Base-by-base conservation (phyloP, 345 rosid species). In the Rhodomyrtus tomentosa region DNA sequence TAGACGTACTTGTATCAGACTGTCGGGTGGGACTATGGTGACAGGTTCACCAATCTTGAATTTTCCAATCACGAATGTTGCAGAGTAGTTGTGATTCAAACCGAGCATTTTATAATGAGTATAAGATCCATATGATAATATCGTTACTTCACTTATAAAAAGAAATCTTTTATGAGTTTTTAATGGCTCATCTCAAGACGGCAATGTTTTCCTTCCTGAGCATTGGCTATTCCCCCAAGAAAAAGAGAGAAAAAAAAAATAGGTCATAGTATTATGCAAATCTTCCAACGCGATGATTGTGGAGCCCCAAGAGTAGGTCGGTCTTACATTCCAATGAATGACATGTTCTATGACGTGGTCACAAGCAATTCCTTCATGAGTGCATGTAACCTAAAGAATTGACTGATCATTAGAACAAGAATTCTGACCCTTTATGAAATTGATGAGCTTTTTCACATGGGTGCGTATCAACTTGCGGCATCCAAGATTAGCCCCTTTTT, bases 11-110 rank as follows among this genome's bases (percentile, higher is more conserved):
- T 68, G 9, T 18, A 18, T 68, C 6, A 18, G 18, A 62, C 6
- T 32, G 10, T 7, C 32, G 18, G 4, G 21, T 62, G 4, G 45
- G 2, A 32, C 0, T 1, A 0, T 8, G 10, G 24, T 4, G 1
- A 32, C 11, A 1, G 1, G 1, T 20, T 62, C 10, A 42, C 1
- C 36, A 62, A 32, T 9, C 6, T 68, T 5, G 1, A 4, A 68
- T 36, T 9, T 7, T 68, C 0, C 0, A 32, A 32, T 32, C 3
- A 10, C 3, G 1, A 3, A 1, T 32, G 11, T 1, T 8, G 10
- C 10, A 9, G 6, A 8, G 18, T 68, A 68, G 1, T 32, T 32
- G 18, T 32, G 42, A 1, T 32, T 68, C 21, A 10, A 68, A 32
- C 9, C 2, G 1, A 32, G 10, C 38, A 62, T 58, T 3, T n/a